A percentile compares a stretch with the other conserved stretches of the same genome.
These are phyloP conservation scores for Solanum peruvianum DNA, from an alignment of 257 asterid genomes.

Conservation along the genomic window DNA sequence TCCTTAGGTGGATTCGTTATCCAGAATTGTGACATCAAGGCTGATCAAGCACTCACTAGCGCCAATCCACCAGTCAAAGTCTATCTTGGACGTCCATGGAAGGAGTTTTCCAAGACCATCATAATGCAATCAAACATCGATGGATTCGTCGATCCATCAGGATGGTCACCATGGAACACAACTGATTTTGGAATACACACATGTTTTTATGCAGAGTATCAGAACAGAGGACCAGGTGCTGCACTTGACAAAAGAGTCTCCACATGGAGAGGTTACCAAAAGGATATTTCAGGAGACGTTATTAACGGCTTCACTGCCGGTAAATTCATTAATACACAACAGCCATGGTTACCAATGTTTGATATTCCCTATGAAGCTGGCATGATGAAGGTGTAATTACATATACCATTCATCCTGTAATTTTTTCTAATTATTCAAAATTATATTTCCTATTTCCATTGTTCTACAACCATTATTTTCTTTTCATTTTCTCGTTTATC, in stretches of 20 bases:
- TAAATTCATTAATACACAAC: background rate
- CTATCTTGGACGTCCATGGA: conserved; percentile 55
- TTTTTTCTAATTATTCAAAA: background rate
- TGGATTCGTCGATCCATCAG: conserved; percentile 21
- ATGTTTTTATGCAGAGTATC: background rate
- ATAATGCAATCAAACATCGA: conserved; percentile 28
- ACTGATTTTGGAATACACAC: background rate
- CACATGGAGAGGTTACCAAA: conserved; percentile 25
- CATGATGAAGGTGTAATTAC: conserved; percentile 6
- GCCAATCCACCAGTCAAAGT: background rate
- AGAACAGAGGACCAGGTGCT: conserved; percentile 36
- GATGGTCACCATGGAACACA: conserved; percentile 55
- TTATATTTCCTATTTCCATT: background rate
- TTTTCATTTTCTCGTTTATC: background rate
- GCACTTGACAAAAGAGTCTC: conserved; percentile 5
- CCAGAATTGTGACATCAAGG: conserved; percentile 36
- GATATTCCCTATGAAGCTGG: conserved; percentile 26
- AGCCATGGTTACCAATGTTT: conserved; percentile 6
- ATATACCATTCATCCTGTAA: background rate
- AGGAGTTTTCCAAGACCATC: conserved; percentile 35
- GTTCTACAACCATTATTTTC: background rate
- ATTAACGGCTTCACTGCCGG: conserved; percentile 15
- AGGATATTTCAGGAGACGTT: background rate
- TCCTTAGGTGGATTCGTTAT: conserved; percentile 30
- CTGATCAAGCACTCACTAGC: conserved; percentile 32